A percentile compares a stretch with the other conserved stretches of the same genome.
Evolutionary conservation across 2,329 filamentous ascomycete genomes (phyloP).

Genomic region (Epichloe sp.): DNA sequence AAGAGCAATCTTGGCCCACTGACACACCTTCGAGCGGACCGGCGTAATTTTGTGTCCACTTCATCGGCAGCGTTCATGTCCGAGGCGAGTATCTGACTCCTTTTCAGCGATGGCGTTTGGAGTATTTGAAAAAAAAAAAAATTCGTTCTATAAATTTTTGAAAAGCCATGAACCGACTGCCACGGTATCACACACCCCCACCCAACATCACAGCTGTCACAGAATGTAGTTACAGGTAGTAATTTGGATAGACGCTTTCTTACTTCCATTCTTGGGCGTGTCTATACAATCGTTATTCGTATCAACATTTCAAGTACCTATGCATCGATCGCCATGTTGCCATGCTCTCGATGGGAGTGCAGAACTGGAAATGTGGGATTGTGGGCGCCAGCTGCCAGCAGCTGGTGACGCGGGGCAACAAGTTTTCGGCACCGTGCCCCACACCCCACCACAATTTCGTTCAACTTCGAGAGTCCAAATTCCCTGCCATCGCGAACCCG

Average conservation of each 20-base stretch:
- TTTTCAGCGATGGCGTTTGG: not conserved
- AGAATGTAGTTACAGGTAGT: not conserved
- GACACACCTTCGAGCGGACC: not conserved
- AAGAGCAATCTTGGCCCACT: conserved; percentile 8
- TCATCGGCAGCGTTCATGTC: not conserved
- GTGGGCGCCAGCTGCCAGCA: conserved; percentile 1
- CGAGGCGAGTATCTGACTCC: not conserved
- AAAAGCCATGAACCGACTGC: too few species aligned
- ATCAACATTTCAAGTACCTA: not conserved
- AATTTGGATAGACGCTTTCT: too few species aligned
- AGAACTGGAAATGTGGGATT: conserved; percentile 3
- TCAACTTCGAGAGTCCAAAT: conserved; percentile 19
- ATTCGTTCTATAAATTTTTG: not conserved
- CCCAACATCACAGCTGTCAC: not conserved
- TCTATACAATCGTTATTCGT: not conserved
- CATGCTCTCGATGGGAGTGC: not conserved
- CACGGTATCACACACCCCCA: not conserved
- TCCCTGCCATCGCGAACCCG: conserved; percentile 15
- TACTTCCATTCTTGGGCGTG: too few species aligned
- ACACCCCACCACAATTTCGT: conserved; percentile 32
- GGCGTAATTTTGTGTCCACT: not conserved
- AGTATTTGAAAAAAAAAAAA: not conserved
- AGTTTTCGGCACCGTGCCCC: conserved; percentile 17
- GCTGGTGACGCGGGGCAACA: conserved; percentile 15
- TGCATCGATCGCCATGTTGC: too few species aligned